Evolutionary conservation across 2,329 filamentous ascomycete species (phyloP), one percentile per base, ranked within the genome.

Genomic region (Pezicula carpinea): DNA sequence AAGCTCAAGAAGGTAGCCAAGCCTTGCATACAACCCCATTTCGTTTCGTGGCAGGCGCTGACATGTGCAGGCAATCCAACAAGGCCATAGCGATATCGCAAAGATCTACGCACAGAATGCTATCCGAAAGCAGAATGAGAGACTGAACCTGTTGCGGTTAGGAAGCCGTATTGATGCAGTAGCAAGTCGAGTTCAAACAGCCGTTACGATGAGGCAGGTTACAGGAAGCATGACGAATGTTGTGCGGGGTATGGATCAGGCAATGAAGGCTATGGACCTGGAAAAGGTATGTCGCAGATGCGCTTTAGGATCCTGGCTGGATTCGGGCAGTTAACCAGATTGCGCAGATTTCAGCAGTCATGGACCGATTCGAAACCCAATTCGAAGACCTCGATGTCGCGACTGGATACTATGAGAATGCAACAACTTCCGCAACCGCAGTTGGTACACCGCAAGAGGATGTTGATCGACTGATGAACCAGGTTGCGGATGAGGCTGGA

Each of bases 401-500:
- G 39, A 70, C 67, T 3, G 60, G 60, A 7, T 63, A 64, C 72
- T 93, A 93, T 68, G 88, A 92, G 67, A 89, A 91, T 62, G 87
- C 89, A 50, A 92, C 91, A 52, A 82, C 80, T 18, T 84, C 86
- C 51, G 86, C 85, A 32, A 95, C 89, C 65, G 87, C 68, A 60
- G 85, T 72, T 64, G 87, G 74, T 66, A 91, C 71, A 70, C 87
- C 72, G 68, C 80, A 95, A 64, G 89, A 95, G 57, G 89, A 91
- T 56, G 89, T 95, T 2, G 89, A 95, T 66, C 83, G 89, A 56
- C 70, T 95, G 52, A 85, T 95, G 69, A 85, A 81, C 54, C 87
- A 95, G 69, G 80, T 93, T 36, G 89, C 89, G 53, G 90, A 95
- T 65, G 89, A 95, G 66, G 89, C 87, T 8, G 90, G 90, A 45